Base-by-base conservation (phyloP, 139 green algal species). In the Coelastrella sp. region DNA sequence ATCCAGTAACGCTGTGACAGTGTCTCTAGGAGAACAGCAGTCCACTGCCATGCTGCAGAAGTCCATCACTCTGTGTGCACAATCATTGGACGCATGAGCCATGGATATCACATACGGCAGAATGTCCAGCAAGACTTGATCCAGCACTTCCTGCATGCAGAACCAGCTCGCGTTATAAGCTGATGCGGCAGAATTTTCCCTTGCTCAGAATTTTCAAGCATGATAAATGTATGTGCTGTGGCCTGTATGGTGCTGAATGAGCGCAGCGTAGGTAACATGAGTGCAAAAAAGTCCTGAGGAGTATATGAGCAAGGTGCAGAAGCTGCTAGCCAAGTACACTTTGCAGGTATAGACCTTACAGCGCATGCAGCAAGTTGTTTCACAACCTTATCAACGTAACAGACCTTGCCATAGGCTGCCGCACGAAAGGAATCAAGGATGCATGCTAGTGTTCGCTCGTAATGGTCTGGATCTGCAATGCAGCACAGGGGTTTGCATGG, bases 1-100 rank as follows among this genome's bases (percentile, higher is more conserved):
- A n/a, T 82, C 75, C 21, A 82, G 75, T 4, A 57, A 82, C 2
- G 75, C 75, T 37, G 75, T 82, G 51, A 82, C 40, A 8, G 6
- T 53, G 11, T 82, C 75, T 2, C 53, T 45, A 6, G 75, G 75
- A 19, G 75, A 38, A n/a, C 50, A 64, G n/a, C 51, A 30, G 7
- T 60, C 75, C 19, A 45, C 75, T n/a, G 75, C 75, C 7, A 82
- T 25, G 21, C 75, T 43, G 21, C 75, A 82, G 35, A 82, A 82
- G 9, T 23, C 37, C 38, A 35, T 38, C 21, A 82, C 35, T 4
- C 23, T 5, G 34, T 71, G 34, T 13, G 25, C 45, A 64, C 75
- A 69, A 13, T 35, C 23, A 4, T 35, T n/a, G 17, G 51, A 71
- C 35, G 37, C 8, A 2, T 8, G 13, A 9, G 75, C 75, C 21